A percentile compares a stretch with the other conserved stretches of the same genome.
Evolutionary conservation across 805 yeast genomes (phyloP).

Genomic region (Tetrapisispora phaffii): DNA sequence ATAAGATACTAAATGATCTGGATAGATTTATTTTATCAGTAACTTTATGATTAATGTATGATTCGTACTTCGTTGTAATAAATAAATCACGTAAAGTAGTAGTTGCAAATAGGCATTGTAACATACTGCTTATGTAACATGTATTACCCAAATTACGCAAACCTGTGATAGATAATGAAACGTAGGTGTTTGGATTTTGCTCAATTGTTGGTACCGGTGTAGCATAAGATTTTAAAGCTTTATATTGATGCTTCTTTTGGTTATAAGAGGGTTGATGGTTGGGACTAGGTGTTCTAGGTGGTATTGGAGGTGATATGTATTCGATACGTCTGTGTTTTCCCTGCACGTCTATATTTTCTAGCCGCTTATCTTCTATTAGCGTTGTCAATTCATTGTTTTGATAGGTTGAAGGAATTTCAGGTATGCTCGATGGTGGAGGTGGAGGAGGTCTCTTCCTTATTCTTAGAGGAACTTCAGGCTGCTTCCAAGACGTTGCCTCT

Average conservation of each 20-base stretch:
- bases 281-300: not conserved
- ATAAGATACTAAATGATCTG: slow-evolving; percentile 43
- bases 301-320: not conserved
- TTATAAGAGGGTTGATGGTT: not conserved
- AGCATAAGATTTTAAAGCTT: not conserved
- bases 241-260: not conserved
- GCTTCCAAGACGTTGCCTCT: slow-evolving; percentile 8
- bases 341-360: slow-evolving; percentile 2
- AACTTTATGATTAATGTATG: slow-evolving; percentile 30
- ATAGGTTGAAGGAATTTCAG: slow-evolving; percentile 8
- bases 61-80: slow-evolving; percentile 34
- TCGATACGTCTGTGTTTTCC: not conserved
- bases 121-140: slow-evolving; percentile 65
- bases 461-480: slow-evolving; percentile 21
- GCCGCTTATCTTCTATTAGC: slow-evolving; percentile 1
- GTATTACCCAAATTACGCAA: slow-evolving; percentile 61
- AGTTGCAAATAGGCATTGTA: slow-evolving; percentile 59
- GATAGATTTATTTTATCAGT: slow-evolving; percentile 29
- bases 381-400: slow-evolving; percentile 2
- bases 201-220: slow-evolving; percentile 32
- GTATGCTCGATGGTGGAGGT: slow-evolving; percentile 22
- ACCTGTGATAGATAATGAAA: slow-evolving; percentile 46
- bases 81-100: slow-evolving; percentile 41
- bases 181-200: slow-evolving; percentile 30
- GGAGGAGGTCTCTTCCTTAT: slow-evolving; percentile 22